Conservation (phyloP, 140 eudicot species). For the Cichorium intybus region DNA sequence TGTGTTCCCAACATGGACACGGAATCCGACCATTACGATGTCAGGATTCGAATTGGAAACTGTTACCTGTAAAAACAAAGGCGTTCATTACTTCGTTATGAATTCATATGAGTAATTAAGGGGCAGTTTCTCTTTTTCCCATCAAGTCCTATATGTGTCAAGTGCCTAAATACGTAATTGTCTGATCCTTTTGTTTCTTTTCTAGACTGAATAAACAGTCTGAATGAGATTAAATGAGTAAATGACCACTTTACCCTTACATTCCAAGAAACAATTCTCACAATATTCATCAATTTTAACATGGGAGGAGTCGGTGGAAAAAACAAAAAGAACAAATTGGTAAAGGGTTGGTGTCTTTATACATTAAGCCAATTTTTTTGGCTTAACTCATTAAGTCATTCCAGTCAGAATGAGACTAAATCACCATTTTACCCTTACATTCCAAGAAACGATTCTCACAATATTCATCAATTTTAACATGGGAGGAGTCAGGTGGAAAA, state of each 20-base stretch:
- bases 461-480: neutral
- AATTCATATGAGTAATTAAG: neutral
- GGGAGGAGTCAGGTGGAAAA: neutral
- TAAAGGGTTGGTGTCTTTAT: neutral
- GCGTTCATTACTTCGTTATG: neutral
- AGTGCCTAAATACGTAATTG: neutral
- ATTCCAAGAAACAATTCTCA: neutral
- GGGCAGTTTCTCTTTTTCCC: neutral
- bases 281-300: too few relatives aligned
- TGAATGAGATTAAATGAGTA: neutral
- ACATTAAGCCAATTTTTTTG: neutral
- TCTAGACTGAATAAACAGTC: neutral
- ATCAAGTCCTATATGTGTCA: neutral
- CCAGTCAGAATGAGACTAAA: too few relatives aligned
- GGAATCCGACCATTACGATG: slow-evolving; percentile 95
- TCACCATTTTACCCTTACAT: neutral
- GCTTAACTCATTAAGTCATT: neutral
- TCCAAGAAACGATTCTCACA: neutral
- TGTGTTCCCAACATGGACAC: slow-evolving; percentile 93
- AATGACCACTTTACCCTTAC: neutral
- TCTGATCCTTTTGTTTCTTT: neutral
- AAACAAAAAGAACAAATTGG: neutral
- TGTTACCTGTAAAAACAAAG: slow-evolving; percentile 52
- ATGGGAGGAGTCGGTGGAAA: neutral
- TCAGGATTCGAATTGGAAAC: slow-evolving; percentile 92